Evolutionary conservation across 2,329 filamentous ascomycete genomes (phyloP), one percentile per base, ranked within the genome.

Genomic region (Endoconidiophora laricicola): DNA sequence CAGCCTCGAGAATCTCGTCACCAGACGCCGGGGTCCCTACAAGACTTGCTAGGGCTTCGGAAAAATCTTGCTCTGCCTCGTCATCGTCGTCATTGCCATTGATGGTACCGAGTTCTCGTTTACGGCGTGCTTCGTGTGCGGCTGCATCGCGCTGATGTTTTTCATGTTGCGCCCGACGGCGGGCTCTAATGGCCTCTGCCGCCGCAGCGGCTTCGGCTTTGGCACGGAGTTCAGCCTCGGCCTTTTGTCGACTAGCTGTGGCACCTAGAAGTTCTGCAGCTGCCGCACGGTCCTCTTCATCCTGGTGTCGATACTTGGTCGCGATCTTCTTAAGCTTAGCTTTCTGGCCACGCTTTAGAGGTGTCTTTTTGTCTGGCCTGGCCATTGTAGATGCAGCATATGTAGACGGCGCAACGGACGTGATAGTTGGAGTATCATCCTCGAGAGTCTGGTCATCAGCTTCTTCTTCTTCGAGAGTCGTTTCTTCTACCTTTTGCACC

Each of bases 191-290:
- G 1, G 79, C 81, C 37, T 78, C 79, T 1, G 78, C 68, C 45
- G 62, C 60, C 26, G 81, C 79, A 59, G 93, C 85, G 9, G 75
- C 75, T 54, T 76, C 69, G 0, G 73, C 77, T 61, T 83, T 84
- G 37, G 78, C 78, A 53, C 73, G 70, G 1, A 76, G 75, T 57
- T 85, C 82, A 2, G 79, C 81, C 57, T 82, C 77, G 12, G 75
- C 77, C 55, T 79, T 79, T 57, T 83, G 73, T 37, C 76, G 74
- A 1, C 81, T 81, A 0, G 74, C 73, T 53, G 73, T 69, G 2
- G 85, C 81, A 38, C 91, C 91, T n/a, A 94, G 78, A n/a, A 96
- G 73, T 22, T 79, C 74, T 64, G 95, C 83, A 29, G 87, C 86
- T 0, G 88, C 75, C 5, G 75, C 76, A 10, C 87, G 85, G 60